Evolutionary conservation across 2,329 filamentous ascomycete species (phyloP).

Genomic region (Thermoascus crustaceus): DNA sequence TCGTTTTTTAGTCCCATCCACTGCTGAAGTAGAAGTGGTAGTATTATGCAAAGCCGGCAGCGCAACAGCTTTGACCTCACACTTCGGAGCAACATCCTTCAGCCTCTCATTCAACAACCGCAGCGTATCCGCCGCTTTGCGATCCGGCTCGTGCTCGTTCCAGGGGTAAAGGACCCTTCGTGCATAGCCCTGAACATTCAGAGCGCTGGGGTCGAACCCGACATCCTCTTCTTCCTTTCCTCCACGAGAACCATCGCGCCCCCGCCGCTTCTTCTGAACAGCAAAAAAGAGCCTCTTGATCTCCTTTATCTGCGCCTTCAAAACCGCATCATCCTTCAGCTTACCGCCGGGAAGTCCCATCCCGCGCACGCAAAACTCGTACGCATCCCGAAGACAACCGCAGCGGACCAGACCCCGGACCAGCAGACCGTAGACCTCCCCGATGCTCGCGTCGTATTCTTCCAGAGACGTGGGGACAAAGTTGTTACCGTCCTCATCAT

Average conservation of each 20-base stretch:
- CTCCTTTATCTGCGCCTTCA: conserved; percentile 21
- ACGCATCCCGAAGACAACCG: conserved; percentile 35
- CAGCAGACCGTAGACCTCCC: conserved; percentile 28
- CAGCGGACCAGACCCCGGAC: conserved; percentile 29
- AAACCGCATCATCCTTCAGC: conserved; percentile 6
- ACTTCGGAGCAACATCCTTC: conserved; percentile 63
- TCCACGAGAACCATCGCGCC: neutral
- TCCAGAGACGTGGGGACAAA: conserved; percentile 22
- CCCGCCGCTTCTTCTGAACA: conserved; percentile 1
- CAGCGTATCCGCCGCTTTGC: conserved; percentile 49
- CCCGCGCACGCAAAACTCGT: conserved; percentile 30
- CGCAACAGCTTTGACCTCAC: conserved; percentile 66
- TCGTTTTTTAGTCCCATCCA: conserved; percentile 9
- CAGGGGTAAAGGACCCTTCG: conserved; percentile 54
- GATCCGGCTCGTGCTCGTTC: conserved; percentile 54
- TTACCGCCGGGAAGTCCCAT: conserved; percentile 15
- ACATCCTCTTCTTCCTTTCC: conserved; percentile 6
- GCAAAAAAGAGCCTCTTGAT: conserved; percentile 19
- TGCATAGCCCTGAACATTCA: conserved; percentile 33
- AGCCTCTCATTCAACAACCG: conserved; percentile 64
- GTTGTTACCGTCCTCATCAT: conserved; percentile 36
- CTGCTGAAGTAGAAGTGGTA: conserved; percentile 11
- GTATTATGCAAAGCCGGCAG: conserved; percentile 59
- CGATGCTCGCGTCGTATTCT: conserved; percentile 29
- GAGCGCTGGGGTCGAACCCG: conserved; percentile 20